Conservation (phyloP, 192 early-diverging fungal species). For the Podila clonocystis region DNA sequence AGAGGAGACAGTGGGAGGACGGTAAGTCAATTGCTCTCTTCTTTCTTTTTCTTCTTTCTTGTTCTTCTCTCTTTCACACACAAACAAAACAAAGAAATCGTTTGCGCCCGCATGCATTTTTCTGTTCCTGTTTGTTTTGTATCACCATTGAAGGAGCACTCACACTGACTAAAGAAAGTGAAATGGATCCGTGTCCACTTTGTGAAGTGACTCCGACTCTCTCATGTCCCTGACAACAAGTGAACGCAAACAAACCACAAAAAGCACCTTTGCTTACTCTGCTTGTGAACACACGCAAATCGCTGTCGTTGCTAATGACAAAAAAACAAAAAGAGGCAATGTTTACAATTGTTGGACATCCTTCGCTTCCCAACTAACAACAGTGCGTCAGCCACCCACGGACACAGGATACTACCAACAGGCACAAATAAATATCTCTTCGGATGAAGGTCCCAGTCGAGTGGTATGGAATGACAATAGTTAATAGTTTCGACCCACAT, state of each 20-base stretch:
- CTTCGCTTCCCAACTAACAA: neutral
- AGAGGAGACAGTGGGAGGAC: no score
- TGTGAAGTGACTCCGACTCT: neutral
- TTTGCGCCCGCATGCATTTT: neutral
- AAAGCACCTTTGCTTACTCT: neutral
- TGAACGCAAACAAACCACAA: neutral
- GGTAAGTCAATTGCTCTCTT: neutral
- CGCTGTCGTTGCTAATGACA: neutral
- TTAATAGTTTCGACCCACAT: no score
- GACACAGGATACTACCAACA: neutral
- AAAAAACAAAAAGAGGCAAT: no score
- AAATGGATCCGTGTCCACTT: neutral
- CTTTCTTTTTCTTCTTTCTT: neutral
- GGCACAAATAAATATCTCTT: no score
- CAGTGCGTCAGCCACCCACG: neutral
- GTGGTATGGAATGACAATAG: no score
- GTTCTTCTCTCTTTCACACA: neutral
- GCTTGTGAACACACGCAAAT: neutral
- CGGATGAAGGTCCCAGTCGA: no score
- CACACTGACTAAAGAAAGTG: neutral
- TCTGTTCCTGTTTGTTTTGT: neutral
- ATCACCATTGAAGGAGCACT: neutral
- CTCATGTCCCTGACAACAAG: neutral
- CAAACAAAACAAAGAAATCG: no score
- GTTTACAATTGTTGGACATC: neutral